phyloP scores from a whole-genome alignment of 2,329 filamentous ascomycete species.

The Aureobasidium sp. region DNA sequence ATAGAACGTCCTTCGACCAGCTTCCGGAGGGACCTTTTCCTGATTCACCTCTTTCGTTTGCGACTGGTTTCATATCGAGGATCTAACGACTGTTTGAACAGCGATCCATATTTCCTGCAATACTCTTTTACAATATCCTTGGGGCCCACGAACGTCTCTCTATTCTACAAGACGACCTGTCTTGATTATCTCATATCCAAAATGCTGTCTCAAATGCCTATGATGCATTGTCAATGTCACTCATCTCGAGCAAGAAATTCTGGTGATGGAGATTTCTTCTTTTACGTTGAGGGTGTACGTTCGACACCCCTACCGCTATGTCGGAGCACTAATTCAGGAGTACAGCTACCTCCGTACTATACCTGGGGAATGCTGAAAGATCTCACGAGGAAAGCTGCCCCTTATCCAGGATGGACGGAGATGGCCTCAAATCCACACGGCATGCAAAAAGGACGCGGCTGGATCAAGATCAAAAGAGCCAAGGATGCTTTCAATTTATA shows the following conservation, averaged over 20 bases:
- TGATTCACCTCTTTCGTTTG: background rate
- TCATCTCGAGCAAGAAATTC: background rate
- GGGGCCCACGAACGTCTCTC: background rate
- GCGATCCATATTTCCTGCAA: background rate
- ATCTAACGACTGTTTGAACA: background rate
- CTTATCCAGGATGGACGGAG: slow-evolving; percentile 12
- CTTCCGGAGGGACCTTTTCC: background rate
- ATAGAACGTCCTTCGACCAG: background rate
- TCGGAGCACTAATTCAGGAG: background rate
- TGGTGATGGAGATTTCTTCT: slow-evolving; percentile 11
- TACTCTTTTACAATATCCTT: background rate
- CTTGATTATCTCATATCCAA: background rate
- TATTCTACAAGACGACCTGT: background rate
- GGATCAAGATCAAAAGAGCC: slow-evolving; percentile 6
- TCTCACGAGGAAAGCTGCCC: slow-evolving; percentile 8
- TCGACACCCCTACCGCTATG: no score
- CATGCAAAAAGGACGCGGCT: slow-evolving; percentile 5
- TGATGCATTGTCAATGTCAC: background rate
- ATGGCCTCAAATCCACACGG: slow-evolving; percentile 9
- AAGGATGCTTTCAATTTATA: slow-evolving; percentile 13
- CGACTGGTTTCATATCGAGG: background rate
- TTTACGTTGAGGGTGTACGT: slow-evolving; percentile 15
- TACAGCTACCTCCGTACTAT: slow-evolving; percentile 14
- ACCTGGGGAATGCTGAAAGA: slow-evolving; percentile 16
- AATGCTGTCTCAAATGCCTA: slow-evolving; percentile 1